Conservation (phyloP, 2,329 filamentous ascomycete genomes). For the Biscogniauxia marginata region DNA sequence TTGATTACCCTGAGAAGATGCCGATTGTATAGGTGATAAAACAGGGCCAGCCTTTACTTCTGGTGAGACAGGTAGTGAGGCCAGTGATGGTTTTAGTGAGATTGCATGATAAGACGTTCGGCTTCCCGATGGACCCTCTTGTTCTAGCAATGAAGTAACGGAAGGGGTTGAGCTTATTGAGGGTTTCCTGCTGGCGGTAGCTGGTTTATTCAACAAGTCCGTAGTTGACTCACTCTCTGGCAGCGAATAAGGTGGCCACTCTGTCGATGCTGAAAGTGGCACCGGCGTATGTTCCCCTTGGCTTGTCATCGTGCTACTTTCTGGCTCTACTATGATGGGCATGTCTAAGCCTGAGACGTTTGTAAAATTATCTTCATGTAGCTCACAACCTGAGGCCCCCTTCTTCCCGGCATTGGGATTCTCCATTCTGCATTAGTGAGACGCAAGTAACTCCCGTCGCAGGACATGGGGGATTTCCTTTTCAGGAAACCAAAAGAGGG, state of each 20-base stretch:
- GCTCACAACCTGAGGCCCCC: conserved; percentile 6
- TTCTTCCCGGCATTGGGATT: conserved; percentile 8
- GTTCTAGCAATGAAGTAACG: conserved; percentile 14
- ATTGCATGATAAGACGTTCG: conserved; percentile 11
- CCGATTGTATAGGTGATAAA: conserved; percentile 23
- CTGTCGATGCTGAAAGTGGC: conserved; percentile 18
- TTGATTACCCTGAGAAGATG: conserved; percentile 13
- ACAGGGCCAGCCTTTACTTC: conserved; percentile 7
- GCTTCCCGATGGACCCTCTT: conserved; percentile 3
- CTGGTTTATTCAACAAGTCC: conserved; percentile 19
- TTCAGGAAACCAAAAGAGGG: conserved; percentile 7
- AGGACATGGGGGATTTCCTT: conserved; percentile 8
- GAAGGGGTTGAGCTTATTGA: conserved; percentile 24
- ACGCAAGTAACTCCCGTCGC: conserved; percentile 3
- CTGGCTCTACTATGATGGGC: conserved; percentile 11
- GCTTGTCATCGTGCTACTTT: conserved; percentile 4
- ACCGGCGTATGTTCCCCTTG: conserved; percentile 8
- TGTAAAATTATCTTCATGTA: conserved; percentile 10
- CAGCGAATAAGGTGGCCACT: conserved; percentile 11
- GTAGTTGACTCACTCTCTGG: conserved; percentile 18
- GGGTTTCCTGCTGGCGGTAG: conserved; percentile 19
- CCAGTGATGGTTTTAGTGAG: conserved; percentile 23
- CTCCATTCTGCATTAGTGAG: conserved; percentile 17
- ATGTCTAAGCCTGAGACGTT: conserved; percentile 12
- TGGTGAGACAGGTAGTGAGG: conserved; percentile 20